A percentile compares a stretch with the other conserved stretches of the same genome.
phyloP scores from a whole-genome alignment of 208 protist species.

The Entamoeba moshkovskii region DNA sequence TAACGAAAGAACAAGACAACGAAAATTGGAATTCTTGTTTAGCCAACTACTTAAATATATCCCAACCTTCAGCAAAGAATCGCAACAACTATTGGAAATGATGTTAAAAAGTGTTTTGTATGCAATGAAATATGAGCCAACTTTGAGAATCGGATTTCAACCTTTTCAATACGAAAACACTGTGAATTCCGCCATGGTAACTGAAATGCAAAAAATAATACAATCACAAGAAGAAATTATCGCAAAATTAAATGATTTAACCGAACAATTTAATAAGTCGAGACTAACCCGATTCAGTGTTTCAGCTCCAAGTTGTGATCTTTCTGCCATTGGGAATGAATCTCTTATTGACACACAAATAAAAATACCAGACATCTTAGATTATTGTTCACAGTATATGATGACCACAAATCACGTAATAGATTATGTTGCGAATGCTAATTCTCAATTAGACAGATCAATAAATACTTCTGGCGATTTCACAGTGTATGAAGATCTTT shows the following conservation, averaged over 20 bases:
- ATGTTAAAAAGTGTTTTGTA: background rate
- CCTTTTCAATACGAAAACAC: background rate
- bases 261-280: background rate
- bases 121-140: background rate
- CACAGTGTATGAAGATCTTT: background rate
- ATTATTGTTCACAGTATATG: background rate
- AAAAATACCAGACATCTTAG: background rate
- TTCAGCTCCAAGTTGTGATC: background rate
- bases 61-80: too few species aligned
- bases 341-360: background rate
- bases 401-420: background rate
- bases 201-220: background rate
- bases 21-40: too few species aligned
- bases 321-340: background rate
- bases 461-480: background rate
- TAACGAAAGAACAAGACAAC: too few species aligned
- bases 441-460: background rate
- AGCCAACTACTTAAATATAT: too few species aligned
- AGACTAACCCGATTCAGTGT: background rate
- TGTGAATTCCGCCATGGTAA: background rate
- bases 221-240: background rate
- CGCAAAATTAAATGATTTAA: background rate
- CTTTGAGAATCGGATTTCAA: background rate
- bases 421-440: background rate
- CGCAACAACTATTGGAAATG: too few species aligned